Conservation (phyloP, 768 basidiomycete genomes). For the Suillus americanus region DNA sequence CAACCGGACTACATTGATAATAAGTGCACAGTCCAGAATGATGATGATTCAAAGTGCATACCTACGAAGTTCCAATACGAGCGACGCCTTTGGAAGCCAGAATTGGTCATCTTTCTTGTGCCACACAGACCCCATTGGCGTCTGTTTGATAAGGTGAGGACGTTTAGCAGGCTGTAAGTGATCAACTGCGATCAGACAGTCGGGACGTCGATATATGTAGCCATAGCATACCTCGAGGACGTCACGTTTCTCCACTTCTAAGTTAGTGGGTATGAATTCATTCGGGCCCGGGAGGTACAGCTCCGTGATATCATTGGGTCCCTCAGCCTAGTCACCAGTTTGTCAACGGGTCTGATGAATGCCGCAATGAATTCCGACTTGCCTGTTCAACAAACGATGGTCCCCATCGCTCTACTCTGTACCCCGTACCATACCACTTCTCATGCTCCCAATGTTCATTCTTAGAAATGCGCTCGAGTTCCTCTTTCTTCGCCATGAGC, state of each 20-base stretch:
- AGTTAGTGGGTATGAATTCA: conserved; percentile 84
- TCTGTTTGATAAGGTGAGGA: conserved; percentile 76
- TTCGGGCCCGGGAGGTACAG: conserved; percentile 83
- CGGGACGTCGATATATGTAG: background rate
- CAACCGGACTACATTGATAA: conserved; percentile 45
- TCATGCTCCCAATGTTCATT: conserved; percentile 69
- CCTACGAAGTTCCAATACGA: conserved; percentile 77
- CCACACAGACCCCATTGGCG: conserved; percentile 76
- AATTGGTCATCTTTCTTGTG: conserved; percentile 97
- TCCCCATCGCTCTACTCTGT: conserved; percentile 71
- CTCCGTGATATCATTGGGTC: conserved; percentile 61
- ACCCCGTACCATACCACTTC: conserved; percentile 91
- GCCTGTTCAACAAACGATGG: conserved; percentile 60
- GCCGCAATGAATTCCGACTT: conserved; percentile 8
- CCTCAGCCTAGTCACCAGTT: conserved; percentile 49
- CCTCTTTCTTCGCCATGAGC: conserved; percentile 76
- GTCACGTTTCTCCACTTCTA: conserved; percentile 79
- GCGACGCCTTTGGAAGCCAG: conserved; percentile 89
- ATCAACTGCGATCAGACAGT: conserved; percentile 3
- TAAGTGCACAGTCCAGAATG: conserved; percentile 3
- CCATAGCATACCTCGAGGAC: conserved; percentile 52
- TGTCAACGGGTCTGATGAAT: background rate
- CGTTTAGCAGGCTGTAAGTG: conserved; percentile 62
- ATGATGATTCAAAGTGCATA: conserved; percentile 26
- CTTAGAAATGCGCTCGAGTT: conserved; percentile 52